A percentile compares a stretch with the other conserved stretches of the same genome.
Conservation (phyloP, 2,329 filamentous ascomycete genomes). For the Zymoseptoria crescenta region DNA sequence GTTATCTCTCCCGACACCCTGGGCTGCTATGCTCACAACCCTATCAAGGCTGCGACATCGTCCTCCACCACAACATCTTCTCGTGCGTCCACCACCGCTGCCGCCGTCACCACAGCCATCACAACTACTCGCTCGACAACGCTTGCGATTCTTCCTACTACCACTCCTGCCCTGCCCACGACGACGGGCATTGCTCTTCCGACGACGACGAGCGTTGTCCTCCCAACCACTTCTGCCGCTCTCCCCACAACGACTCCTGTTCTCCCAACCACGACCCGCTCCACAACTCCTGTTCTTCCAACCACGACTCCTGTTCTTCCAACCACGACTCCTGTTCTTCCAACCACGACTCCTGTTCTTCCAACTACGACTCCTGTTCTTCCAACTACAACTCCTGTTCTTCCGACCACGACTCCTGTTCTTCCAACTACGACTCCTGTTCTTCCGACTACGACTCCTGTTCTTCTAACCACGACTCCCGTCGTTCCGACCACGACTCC, state of each 20-base stretch:
- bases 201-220: neutral
- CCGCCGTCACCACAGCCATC: neutral
- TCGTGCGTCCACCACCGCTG: neutral
- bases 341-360: no score
- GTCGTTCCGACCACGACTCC: neutral
- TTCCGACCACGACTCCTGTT: neutral
- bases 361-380: no score
- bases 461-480: neutral
- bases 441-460: neutral
- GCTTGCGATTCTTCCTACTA: neutral
- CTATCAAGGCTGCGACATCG: neutral
- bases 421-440: neutral
- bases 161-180: no score
- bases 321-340: no score
- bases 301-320: neutral
- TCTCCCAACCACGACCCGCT: no score
- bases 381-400: neutral
- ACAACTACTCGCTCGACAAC: neutral
- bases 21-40: neutral
- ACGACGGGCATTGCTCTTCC: neutral
- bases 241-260: neutral
- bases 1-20: neutral
- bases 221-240: neutral
- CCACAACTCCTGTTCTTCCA: no score
- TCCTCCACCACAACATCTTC: neutral